These are phyloP conservation scores for Musa beccarii DNA, from an alignment of 176 grass and related monocot genomes.

Conservation along the genomic window DNA sequence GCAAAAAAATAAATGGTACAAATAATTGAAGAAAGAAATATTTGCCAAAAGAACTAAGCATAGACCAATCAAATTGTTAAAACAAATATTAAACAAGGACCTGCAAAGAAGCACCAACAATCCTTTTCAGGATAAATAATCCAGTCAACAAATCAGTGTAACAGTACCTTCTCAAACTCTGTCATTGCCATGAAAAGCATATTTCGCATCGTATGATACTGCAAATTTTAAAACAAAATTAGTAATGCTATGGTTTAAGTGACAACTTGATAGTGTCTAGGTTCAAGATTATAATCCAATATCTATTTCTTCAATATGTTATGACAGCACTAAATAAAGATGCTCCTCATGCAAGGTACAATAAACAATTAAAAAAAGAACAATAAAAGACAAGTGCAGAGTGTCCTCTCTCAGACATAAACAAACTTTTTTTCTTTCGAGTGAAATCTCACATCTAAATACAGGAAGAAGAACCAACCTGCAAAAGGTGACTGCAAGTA, in stretches of 20 bases:
- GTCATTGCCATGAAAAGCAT: conserved; percentile 95
- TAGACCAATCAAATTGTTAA: background rate
- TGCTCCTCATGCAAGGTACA: background rate
- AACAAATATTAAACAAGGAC: background rate
- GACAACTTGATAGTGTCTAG: background rate
- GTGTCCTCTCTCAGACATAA: no score
- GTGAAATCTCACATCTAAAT: background rate
- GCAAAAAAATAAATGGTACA: no score
- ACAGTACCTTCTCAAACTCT: conserved; percentile 64
- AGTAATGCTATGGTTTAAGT: background rate
- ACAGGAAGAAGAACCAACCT: conserved; percentile 33
- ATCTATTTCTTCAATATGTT: conserved; percentile 7
- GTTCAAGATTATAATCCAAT: conserved; percentile 2
- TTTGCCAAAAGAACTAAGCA: background rate
- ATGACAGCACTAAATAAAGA: background rate
- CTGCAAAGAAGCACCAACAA: background rate
- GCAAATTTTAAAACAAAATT: conserved; percentile 24
- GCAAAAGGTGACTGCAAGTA: conserved; percentile 60
- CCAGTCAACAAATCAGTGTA: conserved; percentile 3
- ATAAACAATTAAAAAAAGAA: background rate
- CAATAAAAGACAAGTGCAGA: background rate
- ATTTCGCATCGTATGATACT: conserved; percentile 86
- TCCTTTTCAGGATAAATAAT: background rate
- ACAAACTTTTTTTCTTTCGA: background rate
- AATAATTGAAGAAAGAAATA: background rate